Conservation (phyloP, 495 filamentous ascomycete genomes). For the Ramalina intermedia region DNA sequence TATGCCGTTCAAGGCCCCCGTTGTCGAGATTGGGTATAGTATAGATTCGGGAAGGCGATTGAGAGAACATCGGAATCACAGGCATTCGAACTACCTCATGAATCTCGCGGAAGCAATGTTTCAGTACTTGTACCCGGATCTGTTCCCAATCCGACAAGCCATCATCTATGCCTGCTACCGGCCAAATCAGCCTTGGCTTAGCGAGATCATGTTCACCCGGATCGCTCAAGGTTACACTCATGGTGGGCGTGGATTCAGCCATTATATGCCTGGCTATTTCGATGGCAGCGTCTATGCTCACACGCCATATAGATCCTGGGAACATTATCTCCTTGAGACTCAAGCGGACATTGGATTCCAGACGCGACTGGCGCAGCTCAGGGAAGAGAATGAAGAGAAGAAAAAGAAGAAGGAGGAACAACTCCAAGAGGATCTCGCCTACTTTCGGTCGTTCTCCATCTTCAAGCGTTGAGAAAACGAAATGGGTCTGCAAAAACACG, state of each 20-base stretch:
- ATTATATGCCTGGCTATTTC: not conserved
- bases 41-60: not conserved
- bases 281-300: not conserved
- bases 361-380: no score
- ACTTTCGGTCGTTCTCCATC: no score
- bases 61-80: not conserved
- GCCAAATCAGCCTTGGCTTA: not conserved
- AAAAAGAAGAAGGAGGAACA: no score
- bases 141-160: not conserved
- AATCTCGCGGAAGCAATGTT: slow-evolving; percentile 2
- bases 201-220: not conserved
- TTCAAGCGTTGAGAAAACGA: no score
- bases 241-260: not conserved
- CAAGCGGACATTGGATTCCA: no score
- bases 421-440: no score
- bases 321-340: no score
- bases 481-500: no score
- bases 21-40: not conserved
- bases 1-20: not conserved
- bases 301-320: no score
- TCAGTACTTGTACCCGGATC: not conserved
- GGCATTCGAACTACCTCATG: not conserved
- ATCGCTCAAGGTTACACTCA: not conserved
- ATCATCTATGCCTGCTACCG: not conserved
- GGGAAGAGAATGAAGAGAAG: no score